Percentiles rank a stretch among this genome's conserved stretches.
These are phyloP conservation scores for Petrea volubilis DNA, from an alignment of 257 asterid species.

Conservation along the genomic window DNA sequence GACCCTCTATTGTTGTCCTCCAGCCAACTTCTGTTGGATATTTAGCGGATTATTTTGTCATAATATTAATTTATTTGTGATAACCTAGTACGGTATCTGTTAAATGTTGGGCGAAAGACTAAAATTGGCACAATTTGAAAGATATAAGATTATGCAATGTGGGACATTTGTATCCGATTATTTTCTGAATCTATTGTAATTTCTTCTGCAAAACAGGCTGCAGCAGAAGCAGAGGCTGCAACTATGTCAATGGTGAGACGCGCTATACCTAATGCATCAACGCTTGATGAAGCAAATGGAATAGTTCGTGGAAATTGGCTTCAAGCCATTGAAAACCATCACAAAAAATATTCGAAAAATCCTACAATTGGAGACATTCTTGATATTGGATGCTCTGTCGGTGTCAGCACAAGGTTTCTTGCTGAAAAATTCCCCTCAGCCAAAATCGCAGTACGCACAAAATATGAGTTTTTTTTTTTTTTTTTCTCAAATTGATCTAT, in stretches of 20 bases:
- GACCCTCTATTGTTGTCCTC: no score
- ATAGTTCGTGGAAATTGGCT: constrained; percentile 95
- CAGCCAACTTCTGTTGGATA: no score
- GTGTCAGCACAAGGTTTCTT: constrained; percentile 82
- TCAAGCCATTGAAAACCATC: constrained; percentile 72
- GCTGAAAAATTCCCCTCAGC: constrained; percentile 73
- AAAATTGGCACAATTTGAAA: no score
- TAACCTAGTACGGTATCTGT: no score
- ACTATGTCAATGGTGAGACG: constrained; percentile 88
- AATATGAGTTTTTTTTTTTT: no score
- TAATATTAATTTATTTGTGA: no score
- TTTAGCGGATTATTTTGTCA: no score
- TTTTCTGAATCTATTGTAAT: no score
- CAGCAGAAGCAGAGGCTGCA: constrained; percentile 98
- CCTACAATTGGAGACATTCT: constrained; percentile 53
- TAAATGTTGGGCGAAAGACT: no score
- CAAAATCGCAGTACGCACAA: constrained; percentile 58
- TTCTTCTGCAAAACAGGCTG: constrained; percentile 85
- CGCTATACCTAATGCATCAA: constrained; percentile 75
- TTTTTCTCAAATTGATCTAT: no score
- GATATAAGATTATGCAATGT: no score
- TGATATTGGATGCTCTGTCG: constrained; percentile 94
- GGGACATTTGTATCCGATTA: no score
- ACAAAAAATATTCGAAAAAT: constrained; percentile 47
- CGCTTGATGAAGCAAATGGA: constrained; percentile 80